Percentiles rank a stretch among this genome's conserved stretches.
Evolutionary conservation across 78 protist species (phyloP).

Genomic region (Protostelium mycophagum): DNA sequence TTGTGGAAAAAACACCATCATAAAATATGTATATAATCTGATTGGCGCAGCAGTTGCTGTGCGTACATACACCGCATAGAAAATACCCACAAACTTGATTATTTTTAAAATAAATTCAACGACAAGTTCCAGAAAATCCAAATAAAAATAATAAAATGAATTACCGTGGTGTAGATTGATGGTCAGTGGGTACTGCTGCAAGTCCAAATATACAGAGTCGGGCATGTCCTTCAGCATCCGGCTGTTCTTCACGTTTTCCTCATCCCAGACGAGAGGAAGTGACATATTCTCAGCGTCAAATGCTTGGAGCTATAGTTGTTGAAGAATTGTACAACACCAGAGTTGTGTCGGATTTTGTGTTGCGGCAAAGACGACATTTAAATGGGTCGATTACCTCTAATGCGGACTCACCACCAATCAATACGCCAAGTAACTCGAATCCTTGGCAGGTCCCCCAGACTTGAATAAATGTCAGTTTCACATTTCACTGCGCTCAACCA

Average conservation of each 20-base stretch:
- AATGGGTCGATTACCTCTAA: neutral
- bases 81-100: too few species aligned
- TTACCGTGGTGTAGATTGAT: neutral
- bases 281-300: neutral
- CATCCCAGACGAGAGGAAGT: neutral
- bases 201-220: neutral
- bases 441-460: neutral
- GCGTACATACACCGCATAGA: too few species aligned
- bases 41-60: too few species aligned
- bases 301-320: neutral
- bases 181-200: neutral
- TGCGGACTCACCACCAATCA: neutral
- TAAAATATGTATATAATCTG: too few species aligned
- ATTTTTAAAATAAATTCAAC: too few species aligned
- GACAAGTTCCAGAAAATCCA: too few species aligned
- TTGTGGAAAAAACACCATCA: neutral
- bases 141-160: too few species aligned
- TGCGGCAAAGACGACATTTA: too few species aligned
- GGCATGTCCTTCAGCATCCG: neutral
- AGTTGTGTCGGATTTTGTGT: neutral
- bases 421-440: neutral
- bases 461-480: too few species aligned
- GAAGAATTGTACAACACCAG: too few species aligned
- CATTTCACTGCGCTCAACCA: too few species aligned
- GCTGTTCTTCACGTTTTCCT: neutral